Percentiles rank a stretch among this genome's conserved stretches.
These are phyloP conservation scores for Kockiozyma suomiensis DNA, from an alignment of 805 yeast genomes.

Conservation along the genomic window DNA sequence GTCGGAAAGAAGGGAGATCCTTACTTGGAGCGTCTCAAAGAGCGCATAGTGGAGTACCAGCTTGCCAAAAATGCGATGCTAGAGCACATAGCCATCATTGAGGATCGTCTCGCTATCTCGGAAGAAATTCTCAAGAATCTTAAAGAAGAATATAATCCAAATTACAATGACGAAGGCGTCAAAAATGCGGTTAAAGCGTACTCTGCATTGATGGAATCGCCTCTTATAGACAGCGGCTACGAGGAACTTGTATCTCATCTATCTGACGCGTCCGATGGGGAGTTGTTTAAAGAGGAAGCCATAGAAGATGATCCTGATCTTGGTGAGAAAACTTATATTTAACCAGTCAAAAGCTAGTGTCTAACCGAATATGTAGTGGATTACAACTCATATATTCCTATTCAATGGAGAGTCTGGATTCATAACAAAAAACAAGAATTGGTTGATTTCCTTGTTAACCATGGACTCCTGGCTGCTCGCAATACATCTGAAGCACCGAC, in stretches of 20 bases:
- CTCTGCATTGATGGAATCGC: conserved; percentile 39
- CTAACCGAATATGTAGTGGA: conserved; percentile 10
- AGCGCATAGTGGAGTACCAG: conserved; percentile 27
- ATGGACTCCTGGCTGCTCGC: conserved; percentile 30
- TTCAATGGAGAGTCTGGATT: conserved; percentile 23
- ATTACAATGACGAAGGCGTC: conserved; percentile 85
- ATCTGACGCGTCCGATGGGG: conserved; percentile 19
- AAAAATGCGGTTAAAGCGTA: conserved; percentile 62
- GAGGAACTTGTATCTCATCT: neutral
- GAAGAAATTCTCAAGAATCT: conserved; percentile 51
- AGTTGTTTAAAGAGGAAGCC: conserved; percentile 18
- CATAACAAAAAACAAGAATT: conserved; percentile 15
- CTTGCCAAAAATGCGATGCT: conserved; percentile 13
- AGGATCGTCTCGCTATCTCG: conserved; percentile 32
- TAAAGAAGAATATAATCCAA: conserved; percentile 68
- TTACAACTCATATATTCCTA: conserved; percentile 20
- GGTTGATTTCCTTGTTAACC: conserved; percentile 14
- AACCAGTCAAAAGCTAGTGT: too few species aligned
- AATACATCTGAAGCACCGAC: conserved; percentile 16
- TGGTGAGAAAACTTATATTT: neutral
- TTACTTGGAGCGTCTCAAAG: conserved; percentile 16
- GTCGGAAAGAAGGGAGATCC: conserved; percentile 20
- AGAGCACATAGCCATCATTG: conserved; percentile 3
- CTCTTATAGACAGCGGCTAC: conserved; percentile 24
- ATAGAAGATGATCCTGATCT: conserved; percentile 16